phyloP scores from a whole-genome alignment of 495 filamentous ascomycete species.

The Halenospora varia region DNA sequence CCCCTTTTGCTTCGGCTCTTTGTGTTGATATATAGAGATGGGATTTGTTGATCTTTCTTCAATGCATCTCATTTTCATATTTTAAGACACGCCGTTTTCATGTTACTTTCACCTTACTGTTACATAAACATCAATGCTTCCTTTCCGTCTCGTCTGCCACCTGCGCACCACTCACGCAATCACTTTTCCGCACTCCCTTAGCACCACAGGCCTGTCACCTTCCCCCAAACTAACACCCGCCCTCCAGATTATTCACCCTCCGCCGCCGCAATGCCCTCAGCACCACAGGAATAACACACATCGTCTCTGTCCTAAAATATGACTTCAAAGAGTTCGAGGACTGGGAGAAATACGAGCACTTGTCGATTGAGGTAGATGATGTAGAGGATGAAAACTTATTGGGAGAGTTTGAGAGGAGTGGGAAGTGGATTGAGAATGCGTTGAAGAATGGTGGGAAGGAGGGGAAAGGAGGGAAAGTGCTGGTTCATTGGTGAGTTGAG shows the following conservation, averaged over 20 bases:
- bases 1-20: not conserved
- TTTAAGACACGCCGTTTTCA: not conserved
- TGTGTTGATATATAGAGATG: too few species aligned
- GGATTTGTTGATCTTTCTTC: too few species aligned
- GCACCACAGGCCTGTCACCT: too few species aligned
- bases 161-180: too few species aligned
- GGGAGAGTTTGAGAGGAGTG: constrained; percentile 68
- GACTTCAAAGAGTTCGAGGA: constrained; percentile 45
- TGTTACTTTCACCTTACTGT: not conserved
- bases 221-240: not conserved
- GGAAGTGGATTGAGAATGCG: constrained; percentile 78
- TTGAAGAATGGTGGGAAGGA: constrained; percentile 63
- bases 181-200: too few species aligned
- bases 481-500: constrained; percentile 67
- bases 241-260: constrained; percentile 68
- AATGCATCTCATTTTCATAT: constrained; percentile 4
- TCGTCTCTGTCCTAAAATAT: constrained; percentile 72
- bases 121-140: not conserved
- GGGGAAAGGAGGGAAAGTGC: constrained; percentile 59
- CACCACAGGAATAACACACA: constrained; percentile 77
- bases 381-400: constrained; percentile 81
- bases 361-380: constrained; percentile 82
- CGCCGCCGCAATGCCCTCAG: constrained; percentile 59
- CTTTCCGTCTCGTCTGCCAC: not conserved
- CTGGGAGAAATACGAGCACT: constrained; percentile 60